These are phyloP conservation scores for Scenedesmus sp. DNA, from an alignment of 163 green algal genomes.

Conservation along the genomic window DNA sequence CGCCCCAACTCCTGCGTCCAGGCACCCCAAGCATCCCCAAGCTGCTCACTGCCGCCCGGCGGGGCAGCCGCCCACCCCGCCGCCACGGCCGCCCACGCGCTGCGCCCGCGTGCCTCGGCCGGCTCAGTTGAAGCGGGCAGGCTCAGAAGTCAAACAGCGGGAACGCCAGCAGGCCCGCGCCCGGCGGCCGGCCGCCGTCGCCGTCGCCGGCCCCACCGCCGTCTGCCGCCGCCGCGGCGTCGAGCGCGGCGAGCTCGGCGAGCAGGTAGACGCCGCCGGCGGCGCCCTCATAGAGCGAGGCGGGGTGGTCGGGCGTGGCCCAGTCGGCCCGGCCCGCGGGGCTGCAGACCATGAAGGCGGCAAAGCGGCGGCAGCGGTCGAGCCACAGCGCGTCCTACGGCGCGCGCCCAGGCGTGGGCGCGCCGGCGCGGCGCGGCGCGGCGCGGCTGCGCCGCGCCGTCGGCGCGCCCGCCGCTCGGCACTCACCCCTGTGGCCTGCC, in stretches of 20 bases:
- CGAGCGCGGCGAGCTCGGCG: slow-evolving; percentile 45
- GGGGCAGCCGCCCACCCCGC: background rate
- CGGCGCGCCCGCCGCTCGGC: no score
- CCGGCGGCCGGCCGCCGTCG: background rate
- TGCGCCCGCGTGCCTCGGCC: no score
- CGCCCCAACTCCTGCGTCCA: no score
- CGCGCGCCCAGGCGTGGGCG: no score
- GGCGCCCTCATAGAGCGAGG: slow-evolving; percentile 54
- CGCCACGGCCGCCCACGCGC: background rate
- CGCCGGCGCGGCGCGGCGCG: no score
- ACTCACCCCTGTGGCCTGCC: slow-evolving; percentile 49
- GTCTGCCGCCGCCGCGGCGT: background rate
- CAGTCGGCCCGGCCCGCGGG: slow-evolving; percentile 46
- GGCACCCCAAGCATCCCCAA: no score
- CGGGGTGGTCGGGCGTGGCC: slow-evolving; percentile 49
- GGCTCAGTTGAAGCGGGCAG: no score
- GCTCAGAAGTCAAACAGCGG: slow-evolving; percentile 25
- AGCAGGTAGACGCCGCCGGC: slow-evolving; percentile 51
- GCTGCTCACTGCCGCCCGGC: background rate
- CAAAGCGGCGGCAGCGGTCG: slow-evolving; percentile 37
- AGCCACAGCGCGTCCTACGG: slow-evolving; percentile 43
- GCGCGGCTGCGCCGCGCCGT: no score
- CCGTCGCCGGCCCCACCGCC: background rate
- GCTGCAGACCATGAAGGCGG: slow-evolving; percentile 29
- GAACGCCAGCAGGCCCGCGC: slow-evolving; percentile 1